Percentiles rank a stretch among this genome's conserved stretches.
These are phyloP conservation scores for Amaranthus cruentus DNA, from an alignment of 148 eudicot genomes.

Conservation along the genomic window DNA sequence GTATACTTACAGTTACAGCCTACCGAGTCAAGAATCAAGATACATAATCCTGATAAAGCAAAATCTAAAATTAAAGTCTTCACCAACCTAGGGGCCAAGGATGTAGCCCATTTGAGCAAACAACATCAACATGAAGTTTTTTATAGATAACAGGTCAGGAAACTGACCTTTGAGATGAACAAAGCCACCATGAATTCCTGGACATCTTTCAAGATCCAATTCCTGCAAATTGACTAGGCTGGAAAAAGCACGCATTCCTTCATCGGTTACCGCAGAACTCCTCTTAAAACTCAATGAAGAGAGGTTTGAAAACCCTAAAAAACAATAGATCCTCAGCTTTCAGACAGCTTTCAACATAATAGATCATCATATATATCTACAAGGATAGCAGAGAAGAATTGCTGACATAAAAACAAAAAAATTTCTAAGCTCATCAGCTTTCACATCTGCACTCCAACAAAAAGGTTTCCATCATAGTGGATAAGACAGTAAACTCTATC, in stretches of 20 bases:
- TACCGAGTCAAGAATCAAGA: not conserved
- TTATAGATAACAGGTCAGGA: not conserved
- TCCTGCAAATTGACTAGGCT: conserved; percentile 55
- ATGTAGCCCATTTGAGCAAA: not conserved
- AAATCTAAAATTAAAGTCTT: not conserved
- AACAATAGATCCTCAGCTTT: conserved; percentile 3
- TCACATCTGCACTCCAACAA: not conserved
- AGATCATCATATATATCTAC: not conserved
- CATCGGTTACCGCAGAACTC: conserved; percentile 54
- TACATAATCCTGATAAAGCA: not conserved
- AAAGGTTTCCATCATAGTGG: not conserved
- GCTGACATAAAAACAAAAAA: not conserved
- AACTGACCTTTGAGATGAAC: conserved; percentile 67
- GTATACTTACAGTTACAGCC: not conserved
- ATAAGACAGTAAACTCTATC: not conserved
- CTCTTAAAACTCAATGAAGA: conserved; percentile 55
- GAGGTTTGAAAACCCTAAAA: conserved; percentile 61
- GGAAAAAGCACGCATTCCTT: conserved; percentile 60
- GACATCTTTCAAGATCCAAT: conserved; percentile 80
- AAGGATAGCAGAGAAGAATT: not conserved
- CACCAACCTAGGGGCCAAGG: not conserved
- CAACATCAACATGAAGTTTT: not conserved
- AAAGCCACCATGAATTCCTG: conserved; percentile 72
- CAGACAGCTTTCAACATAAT: not conserved
- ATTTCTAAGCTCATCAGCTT: not conserved